phyloP scores from a whole-genome alignment of 2,329 filamentous ascomycete species.

The Septoria petroselini region DNA sequence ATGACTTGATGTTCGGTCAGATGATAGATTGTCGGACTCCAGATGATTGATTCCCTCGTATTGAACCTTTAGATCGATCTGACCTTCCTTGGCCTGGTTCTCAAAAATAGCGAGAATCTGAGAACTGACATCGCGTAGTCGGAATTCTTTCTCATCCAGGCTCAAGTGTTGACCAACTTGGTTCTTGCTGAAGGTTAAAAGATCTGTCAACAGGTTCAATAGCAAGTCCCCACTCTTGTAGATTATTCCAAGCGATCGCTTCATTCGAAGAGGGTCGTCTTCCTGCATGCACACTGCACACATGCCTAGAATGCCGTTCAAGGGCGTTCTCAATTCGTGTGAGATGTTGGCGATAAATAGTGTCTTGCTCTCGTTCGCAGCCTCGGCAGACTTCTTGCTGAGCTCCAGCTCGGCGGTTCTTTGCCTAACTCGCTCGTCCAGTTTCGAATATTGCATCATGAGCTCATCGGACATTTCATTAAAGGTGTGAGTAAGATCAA shows the following conservation, averaged over 20 bases:
- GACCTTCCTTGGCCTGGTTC: constrained; percentile 78
- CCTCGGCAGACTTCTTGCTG: constrained; percentile 87
- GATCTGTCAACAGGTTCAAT: constrained; percentile 80
- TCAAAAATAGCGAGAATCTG: constrained; percentile 85
- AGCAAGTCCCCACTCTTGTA: constrained; percentile 85
- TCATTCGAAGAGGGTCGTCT: constrained; percentile 71
- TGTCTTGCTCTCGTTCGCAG: constrained; percentile 96
- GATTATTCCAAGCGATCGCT: constrained; percentile 79
- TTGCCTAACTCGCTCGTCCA: constrained; percentile 81
- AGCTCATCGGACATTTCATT: constrained; percentile 94
- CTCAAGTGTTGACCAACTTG: constrained; percentile 82
- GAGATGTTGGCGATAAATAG: constrained; percentile 94
- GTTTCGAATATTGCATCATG: constrained; percentile 75
- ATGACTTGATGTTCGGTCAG: constrained; percentile 8
- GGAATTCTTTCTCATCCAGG: constrained; percentile 81
- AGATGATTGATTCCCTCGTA: constrained; percentile 57
- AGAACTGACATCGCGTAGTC: constrained; percentile 75
- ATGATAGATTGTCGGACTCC: constrained; percentile 26
- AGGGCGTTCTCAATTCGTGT: constrained; percentile 83
- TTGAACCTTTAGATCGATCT: constrained; percentile 68
- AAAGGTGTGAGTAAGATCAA: constrained; percentile 78
- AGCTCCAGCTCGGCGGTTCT: constrained; percentile 80
- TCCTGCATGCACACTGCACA: constrained; percentile 91
- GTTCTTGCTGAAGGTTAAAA: constrained; percentile 91
- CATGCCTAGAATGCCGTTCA: constrained; percentile 95